A percentile compares a stretch with the other conserved stretches of the same genome.
These are phyloP conservation scores for Gossypium rotundifolium DNA, from an alignment of 345 rosid species.

Conservation along the genomic window DNA sequence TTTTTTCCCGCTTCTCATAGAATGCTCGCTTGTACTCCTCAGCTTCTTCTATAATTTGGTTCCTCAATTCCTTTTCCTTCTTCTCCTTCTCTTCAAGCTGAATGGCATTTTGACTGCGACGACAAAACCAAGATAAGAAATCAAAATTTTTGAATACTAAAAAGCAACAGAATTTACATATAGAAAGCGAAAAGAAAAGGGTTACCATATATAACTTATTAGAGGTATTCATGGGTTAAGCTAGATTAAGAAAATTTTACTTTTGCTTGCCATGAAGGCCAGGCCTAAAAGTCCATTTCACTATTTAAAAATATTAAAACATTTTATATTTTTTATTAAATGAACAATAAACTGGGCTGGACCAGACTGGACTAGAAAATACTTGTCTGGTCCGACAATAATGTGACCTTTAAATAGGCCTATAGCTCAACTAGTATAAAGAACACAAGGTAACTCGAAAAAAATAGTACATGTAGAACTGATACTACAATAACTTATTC, in stretches of 20 bases:
- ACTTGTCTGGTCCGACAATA: not conserved
- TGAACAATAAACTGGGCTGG: not conserved
- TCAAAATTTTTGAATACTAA: not conserved
- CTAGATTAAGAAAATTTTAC: not conserved
- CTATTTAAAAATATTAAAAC: not conserved
- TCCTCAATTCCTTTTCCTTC: constrained; percentile 60
- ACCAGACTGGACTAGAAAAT: not conserved
- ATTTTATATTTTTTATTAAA: not conserved
- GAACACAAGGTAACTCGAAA: not conserved
- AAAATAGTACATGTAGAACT: not conserved
- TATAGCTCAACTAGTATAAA: not conserved
- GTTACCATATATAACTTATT: not conserved
- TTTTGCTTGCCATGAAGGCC: not conserved
- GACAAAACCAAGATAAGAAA: not conserved
- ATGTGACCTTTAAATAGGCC: not conserved
- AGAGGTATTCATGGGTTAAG: not conserved
- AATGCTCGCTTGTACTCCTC: constrained; percentile 49
- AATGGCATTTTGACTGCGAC: constrained; percentile 54
- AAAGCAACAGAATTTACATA: not conserved
- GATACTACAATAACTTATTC: not conserved
- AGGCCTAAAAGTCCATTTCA: not conserved
- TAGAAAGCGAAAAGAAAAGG: not conserved
- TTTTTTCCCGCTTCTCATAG: constrained; percentile 58
- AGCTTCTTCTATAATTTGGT: constrained; percentile 57
- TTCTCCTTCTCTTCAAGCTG: constrained; percentile 68